phyloP scores from a whole-genome alignment of 495 filamentous ascomycete species.

The Xylaria castorea region DNA sequence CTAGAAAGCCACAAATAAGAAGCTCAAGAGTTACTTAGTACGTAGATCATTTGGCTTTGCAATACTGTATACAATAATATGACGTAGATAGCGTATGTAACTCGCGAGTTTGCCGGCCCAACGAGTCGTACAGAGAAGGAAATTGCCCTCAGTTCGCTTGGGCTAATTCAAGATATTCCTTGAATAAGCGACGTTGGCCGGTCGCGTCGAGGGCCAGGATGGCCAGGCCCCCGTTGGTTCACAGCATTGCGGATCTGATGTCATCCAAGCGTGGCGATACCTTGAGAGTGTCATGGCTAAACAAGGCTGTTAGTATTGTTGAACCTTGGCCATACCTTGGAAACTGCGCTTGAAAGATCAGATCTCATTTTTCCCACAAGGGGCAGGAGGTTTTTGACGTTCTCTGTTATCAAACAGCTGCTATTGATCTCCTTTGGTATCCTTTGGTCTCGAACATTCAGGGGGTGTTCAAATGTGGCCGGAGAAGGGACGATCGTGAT shows the following conservation, averaged over 20 bases:
- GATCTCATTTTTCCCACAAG: background rate
- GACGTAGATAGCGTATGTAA: background rate
- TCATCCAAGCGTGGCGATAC: background rate
- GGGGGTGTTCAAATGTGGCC: background rate
- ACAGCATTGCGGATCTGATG: conserved; percentile 6
- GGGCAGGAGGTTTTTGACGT: background rate
- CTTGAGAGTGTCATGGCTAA: background rate
- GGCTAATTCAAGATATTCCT: background rate
- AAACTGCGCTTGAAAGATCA: background rate
- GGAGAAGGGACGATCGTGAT: conserved; percentile 12
- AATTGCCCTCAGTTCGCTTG: background rate
- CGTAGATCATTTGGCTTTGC: background rate
- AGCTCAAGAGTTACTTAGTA: background rate
- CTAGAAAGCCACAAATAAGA: conserved; percentile 16
- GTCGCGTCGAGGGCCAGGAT: background rate
- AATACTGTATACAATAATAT: background rate
- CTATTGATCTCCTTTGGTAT: background rate
- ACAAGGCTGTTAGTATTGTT: background rate
- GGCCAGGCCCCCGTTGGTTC: conserved; percentile 4
- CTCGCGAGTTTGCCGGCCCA: background rate
- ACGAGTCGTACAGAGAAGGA: background rate
- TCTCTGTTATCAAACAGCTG: background rate
- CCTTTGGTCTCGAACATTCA: background rate
- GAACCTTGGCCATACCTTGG: too few relatives aligned
- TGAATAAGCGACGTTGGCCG: conserved; percentile 8